Evolutionary conservation across 2,329 filamentous ascomycete genomes (phyloP), one percentile per base, ranked within the genome.

Genomic region (Didymella pinodella): DNA sequence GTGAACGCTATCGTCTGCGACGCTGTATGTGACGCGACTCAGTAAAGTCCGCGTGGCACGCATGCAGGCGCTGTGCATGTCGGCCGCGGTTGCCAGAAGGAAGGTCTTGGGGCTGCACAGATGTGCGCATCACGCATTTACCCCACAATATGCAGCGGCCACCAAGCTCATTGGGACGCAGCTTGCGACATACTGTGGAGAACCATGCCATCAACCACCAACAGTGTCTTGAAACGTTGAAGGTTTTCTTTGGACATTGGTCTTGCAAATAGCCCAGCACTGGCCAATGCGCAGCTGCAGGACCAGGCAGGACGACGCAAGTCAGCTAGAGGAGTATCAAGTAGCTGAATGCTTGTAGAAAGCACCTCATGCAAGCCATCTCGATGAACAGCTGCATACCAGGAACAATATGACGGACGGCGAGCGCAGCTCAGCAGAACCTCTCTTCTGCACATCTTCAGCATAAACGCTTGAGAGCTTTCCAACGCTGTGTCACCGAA

Each of bases 81-180:
- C 67, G 63, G 65, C 66, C 56, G 56, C 56, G 56, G 50, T 54
- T 54, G 41, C 50, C 56, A 54, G 28, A 63, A 65, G 60, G 62
- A 57, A 63, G 61, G 55, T 40, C 7, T 40, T 26, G 59, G 46
- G 51, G 36, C 58, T 57, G 59, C 49, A 38, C 53, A 44, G 58
- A 51, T 58, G 49, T 47, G 47, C 59, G 36, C 32, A 49, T 54
- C 67, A 62, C 56, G 50, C 50, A 48, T 47, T 66, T 66, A 64
- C 64, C 63, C 68, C 68, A 67, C 66, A 73, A 26, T 55, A 64
- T 54, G 49, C 49, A 38, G 57, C 53, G 40, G 57, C 53, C 64
- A 53, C 70, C 63, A 69, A 48, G 50, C 65, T 67, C 49, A 44
- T 67, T 69, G 53, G 57, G 64, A 66, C 59, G 54, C 57, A 54